These are phyloP conservation scores for Fusarium praegraminearum DNA, from an alignment of 2,329 filamentous ascomycete genomes.

Conservation along the genomic window DNA sequence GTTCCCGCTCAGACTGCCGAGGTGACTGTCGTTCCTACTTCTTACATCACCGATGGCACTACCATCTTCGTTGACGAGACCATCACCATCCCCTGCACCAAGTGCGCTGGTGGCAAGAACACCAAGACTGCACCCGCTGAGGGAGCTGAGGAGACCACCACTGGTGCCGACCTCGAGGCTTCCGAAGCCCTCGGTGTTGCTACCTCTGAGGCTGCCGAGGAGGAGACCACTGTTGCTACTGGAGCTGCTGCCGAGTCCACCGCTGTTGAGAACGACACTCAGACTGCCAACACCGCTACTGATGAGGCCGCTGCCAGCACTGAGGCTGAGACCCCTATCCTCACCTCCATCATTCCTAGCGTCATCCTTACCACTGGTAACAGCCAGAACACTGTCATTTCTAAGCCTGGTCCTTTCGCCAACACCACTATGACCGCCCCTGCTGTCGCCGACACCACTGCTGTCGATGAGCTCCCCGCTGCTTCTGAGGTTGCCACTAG, in stretches of 20 bases:
- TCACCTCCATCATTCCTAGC: conserved; percentile 37
- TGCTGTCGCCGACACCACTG: conserved; percentile 17
- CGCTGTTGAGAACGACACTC: conserved; percentile 22
- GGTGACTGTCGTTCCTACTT: conserved; percentile 37
- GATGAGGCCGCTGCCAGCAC: conserved; percentile 27
- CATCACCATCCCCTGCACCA: conserved; percentile 38
- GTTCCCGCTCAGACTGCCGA: conserved; percentile 33
- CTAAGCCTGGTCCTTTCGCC: conserved; percentile 32
- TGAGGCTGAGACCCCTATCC: conserved; percentile 14
- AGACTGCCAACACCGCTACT: conserved; percentile 30
- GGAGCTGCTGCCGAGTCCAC: conserved; percentile 18
- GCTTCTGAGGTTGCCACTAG: conserved; percentile 29
- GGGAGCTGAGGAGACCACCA: conserved; percentile 25
- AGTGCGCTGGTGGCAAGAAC: conserved; percentile 31
- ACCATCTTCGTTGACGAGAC: conserved; percentile 39
- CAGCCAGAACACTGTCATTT: conserved; percentile 24
- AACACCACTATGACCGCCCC: conserved; percentile 39
- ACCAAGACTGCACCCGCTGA: conserved; percentile 18
- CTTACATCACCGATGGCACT: conserved; percentile 35
- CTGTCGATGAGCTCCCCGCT: conserved; percentile 19
- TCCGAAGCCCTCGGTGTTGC: conserved; percentile 28
- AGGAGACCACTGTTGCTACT: conserved; percentile 15
- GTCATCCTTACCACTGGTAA: conserved; percentile 40
- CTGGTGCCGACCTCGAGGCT: conserved; percentile 20
- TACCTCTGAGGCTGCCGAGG: conserved; percentile 25